Evolutionary conservation across 2,329 filamentous ascomycete species (phyloP).

Genomic region (Sarocladium oryzae): DNA sequence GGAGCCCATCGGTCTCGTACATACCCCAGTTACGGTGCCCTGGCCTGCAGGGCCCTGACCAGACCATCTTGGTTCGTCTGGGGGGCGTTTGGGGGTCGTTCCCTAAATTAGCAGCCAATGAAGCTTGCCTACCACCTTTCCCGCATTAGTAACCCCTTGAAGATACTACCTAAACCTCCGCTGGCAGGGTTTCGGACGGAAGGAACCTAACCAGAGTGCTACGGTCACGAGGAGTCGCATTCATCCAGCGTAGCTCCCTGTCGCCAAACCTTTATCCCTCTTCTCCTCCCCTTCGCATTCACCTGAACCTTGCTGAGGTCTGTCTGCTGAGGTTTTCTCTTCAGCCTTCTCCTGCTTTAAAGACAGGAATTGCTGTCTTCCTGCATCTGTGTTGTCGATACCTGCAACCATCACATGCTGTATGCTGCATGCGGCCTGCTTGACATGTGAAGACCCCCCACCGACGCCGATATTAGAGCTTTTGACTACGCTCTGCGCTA

Average conservation of each 20-base stretch:
- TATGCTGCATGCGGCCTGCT: too few species aligned
- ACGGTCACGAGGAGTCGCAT: neutral
- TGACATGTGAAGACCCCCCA: conserved; percentile 11
- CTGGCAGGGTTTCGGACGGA: conserved; percentile 2
- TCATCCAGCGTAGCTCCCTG: neutral
- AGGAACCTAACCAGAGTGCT: neutral
- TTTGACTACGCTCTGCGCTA: neutral
- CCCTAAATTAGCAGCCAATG: too few species aligned
- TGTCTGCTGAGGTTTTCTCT: neutral
- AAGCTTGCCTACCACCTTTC: neutral
- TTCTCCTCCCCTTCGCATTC: conserved; percentile 7
- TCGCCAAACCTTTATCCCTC: conserved; percentile 11
- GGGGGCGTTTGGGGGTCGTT: too few species aligned
- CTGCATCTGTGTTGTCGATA: neutral
- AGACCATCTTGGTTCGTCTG: too few species aligned
- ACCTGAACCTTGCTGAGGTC: neutral
- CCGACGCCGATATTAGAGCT: neutral
- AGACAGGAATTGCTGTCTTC: neutral
- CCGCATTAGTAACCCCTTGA: neutral
- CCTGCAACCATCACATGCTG: neutral
- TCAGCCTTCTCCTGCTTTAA: neutral
- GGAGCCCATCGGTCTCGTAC: too few species aligned
- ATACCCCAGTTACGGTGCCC: too few species aligned
- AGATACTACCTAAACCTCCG: neutral
- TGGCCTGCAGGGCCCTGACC: too few species aligned